Base-by-base conservation (phyloP, 225 moss, liverwort and hornwort species). In the Physcomitrellopsis africana region DNA sequence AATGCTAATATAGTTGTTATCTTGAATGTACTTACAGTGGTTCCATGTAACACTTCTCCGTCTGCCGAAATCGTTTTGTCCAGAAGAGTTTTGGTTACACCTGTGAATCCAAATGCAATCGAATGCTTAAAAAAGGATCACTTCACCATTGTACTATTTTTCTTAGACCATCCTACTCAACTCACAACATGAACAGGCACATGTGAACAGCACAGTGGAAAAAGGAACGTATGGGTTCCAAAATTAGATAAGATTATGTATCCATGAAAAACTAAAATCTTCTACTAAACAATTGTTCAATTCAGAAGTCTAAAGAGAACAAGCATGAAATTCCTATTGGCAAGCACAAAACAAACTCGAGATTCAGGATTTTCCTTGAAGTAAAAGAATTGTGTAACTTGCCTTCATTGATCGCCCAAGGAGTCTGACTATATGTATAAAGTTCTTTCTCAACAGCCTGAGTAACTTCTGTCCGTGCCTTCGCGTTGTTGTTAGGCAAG, bases 321-420 rank as follows among this genome's bases (percentile, higher is more conserved):
- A 63, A 7, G 51, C 56, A 68, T 18, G 14, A 58, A 59, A 61
- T 23, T 48, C 15, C 12, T 71, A 7, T 1, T 61, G 6, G 66
- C 70, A 54, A 79, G 51, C 44, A 63, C 26, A 1, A 79, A 26
- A 43, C 44, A 55, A 73, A 22, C 46, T 41, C n/a, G 51, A 55
- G n/a, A 24, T 63, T 32, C 41, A 23, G 10, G 42, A 73, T 18
- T 45, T 13, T 23, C 41, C 53, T 51, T 42, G 12, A 32, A 80
- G 11, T 27, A 37, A 69, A 63, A 59, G 64, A 57, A 53, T 53
- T n/a, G 15, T 51, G 69, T 46, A 20, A 64, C 85, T 83, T 83
- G 53, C 88, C 83, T 88, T 85, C 82, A 26, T 83, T 73, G 62
- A 85, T 66, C 76, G 80, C 88, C 88, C 88, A 82, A 81, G 88